phyloP scores from a whole-genome alignment of 2,329 filamentous ascomycete genomes.

The Pestalotiopsis sp. region DNA sequence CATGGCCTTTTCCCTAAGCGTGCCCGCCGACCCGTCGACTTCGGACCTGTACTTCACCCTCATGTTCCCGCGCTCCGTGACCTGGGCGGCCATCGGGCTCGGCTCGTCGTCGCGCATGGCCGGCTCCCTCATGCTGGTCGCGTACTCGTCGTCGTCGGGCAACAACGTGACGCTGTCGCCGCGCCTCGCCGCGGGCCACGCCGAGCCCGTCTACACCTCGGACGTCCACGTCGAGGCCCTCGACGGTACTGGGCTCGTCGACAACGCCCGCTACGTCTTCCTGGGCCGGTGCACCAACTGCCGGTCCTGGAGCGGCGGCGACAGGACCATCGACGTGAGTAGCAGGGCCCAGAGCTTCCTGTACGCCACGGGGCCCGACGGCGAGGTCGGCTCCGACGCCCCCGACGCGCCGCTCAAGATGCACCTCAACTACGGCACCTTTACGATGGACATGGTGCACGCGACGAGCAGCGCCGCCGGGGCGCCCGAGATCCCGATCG shows the following conservation, averaged over 20 bases:
- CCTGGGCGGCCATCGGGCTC: slow-evolving; percentile 60
- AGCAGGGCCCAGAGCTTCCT: slow-evolving; percentile 52
- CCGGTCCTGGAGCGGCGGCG: slow-evolving; percentile 47
- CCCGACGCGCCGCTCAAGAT: slow-evolving; percentile 48
- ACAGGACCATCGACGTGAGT: slow-evolving; percentile 53
- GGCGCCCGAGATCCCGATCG: slow-evolving; percentile 41
- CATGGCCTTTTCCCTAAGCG: slow-evolving; percentile 68
- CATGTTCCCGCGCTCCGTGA: slow-evolving; percentile 44
- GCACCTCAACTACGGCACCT: slow-evolving; percentile 57
- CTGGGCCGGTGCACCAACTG: slow-evolving; percentile 57
- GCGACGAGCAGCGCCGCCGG: slow-evolving; percentile 47
- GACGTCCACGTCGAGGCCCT: slow-evolving; percentile 48
- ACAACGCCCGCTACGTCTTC: slow-evolving; percentile 48
- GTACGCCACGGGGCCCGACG: slow-evolving; percentile 57
- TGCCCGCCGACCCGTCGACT: slow-evolving; percentile 66
- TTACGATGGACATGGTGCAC: slow-evolving; percentile 56
- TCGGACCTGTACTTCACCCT: slow-evolving; percentile 57
- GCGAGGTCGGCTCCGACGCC: slow-evolving; percentile 44
- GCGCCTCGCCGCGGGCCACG: slow-evolving; percentile 51
- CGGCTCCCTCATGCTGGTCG: slow-evolving; percentile 55
- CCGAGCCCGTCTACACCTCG: slow-evolving; percentile 52
- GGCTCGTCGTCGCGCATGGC: slow-evolving; percentile 52
- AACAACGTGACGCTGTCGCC: slow-evolving; percentile 60
- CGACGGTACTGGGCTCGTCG: slow-evolving; percentile 48
- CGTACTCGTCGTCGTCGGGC: slow-evolving; percentile 51